A percentile compares a stretch with the other conserved stretches of the same genome.
Evolutionary conservation across 23 red algal species (phyloP).

Genomic region (Rhodosorus marinus): DNA sequence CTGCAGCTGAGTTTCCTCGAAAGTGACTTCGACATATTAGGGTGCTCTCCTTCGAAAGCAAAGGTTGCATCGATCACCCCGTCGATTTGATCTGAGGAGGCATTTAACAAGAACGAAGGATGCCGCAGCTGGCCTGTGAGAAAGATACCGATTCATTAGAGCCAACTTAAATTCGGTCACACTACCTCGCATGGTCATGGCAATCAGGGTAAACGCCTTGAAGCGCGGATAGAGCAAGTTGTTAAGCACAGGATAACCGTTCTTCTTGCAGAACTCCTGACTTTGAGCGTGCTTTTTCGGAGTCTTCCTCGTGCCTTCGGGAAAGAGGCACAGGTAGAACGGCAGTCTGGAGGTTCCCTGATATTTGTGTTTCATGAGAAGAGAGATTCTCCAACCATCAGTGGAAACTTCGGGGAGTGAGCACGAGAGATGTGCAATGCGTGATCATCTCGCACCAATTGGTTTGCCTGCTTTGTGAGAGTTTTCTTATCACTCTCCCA

Average conservation of each 20-base stretch:
- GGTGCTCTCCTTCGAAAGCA: not conserved
- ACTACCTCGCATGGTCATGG: conserved; percentile 4
- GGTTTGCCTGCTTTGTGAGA: no score
- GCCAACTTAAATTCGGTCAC: no score
- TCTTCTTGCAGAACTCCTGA: conserved; percentile 3
- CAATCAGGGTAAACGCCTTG: conserved; percentile 33
- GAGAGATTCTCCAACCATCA: no score
- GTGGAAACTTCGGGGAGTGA: no score
- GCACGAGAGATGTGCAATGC: no score
- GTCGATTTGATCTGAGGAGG: not conserved
- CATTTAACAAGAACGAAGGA: not conserved
- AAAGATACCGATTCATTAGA: not conserved
- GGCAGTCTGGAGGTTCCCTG: no score
- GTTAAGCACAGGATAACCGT: conserved; percentile 2
- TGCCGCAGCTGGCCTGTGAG: not conserved
- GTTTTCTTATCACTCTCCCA: no score
- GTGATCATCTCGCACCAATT: no score
- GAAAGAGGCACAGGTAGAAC: conserved; percentile 34
- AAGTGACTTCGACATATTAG: no score
- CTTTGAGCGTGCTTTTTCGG: conserved; percentile 12
- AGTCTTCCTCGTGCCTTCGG: conserved; percentile 39
- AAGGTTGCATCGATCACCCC: not conserved
- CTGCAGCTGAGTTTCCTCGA: no score
- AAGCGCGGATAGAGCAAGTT: conserved; percentile 51
- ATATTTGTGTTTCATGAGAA: no score